Evolutionary conservation across 108 stramenopile genomes (phyloP), one percentile per base, ranked within the genome.

Genomic region (Discostella pseudostelligera): DNA sequence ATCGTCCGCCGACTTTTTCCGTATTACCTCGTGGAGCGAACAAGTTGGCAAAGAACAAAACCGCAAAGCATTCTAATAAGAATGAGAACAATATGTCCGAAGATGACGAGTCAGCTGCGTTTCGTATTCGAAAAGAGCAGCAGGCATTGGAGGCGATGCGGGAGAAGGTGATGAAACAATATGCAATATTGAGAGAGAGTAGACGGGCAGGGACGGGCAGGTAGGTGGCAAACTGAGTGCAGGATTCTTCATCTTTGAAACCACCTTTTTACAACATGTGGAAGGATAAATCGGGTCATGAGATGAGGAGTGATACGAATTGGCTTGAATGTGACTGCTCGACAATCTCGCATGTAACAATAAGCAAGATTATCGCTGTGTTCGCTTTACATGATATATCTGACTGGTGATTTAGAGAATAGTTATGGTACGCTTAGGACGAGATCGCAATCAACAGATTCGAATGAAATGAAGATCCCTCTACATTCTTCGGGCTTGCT

Each of bases 381-480:
- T 26, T 67, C 45, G 59, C 85, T 83, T 77, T n/a, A n/a, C n/a
- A n/a, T n/a, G n/a, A n/a, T n/a, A n/a, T n/a, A n/a, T n/a, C n/a
- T n/a, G n/a, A n/a, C n/a, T n/a, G n/a, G n/a, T n/a, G n/a, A n/a
- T n/a, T 87, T 83, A n/a, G 75, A 67, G 43, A 32, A 32, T 4
- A 32, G 32, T 32, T 32, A 32, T 32, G n/a, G n/a, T n/a, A n/a
- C n/a, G 3, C 32, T 32, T 4, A 32, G 3, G 32, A 32, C 5
- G 91, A 84, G 49, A 92, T 74, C 42, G 89, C 86, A 48, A 81
- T 83, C 56, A 85, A 81, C 53, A 88, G 81, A 60, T 94, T 94
- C 39, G 82, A 69, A 16, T 74, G 71, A 54, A 88, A 94, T 62
- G 70, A 64, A 12, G 86, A 79, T 3, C 84, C 88, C 59, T 85